A percentile compares a stretch with the other conserved stretches of the same genome.
phyloP scores from a whole-genome alignment of 192 early-diverging fungal genomes.

The Coemansia reversa region DNA sequence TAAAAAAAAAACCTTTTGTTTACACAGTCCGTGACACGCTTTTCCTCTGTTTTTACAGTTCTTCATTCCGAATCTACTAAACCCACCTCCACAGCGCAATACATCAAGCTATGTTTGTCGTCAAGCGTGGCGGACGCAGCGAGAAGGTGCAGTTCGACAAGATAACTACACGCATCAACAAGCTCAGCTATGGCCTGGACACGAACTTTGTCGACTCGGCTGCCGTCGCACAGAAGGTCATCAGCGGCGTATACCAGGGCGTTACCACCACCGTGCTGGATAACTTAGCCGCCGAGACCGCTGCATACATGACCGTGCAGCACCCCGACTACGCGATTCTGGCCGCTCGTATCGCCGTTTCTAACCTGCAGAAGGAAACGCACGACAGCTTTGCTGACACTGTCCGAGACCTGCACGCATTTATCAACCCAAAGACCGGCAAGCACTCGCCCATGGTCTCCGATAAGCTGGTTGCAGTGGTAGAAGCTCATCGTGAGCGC shows the following conservation, averaged over 20 bases:
- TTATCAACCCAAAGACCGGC: constrained; percentile 86
- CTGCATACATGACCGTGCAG: constrained; percentile 80
- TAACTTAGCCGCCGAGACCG: constrained; percentile 95
- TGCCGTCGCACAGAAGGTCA: constrained; percentile 90
- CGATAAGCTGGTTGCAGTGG: constrained; percentile 64
- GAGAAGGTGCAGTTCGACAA: constrained; percentile 98
- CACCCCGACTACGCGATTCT: constrained; percentile 97
- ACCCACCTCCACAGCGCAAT: background rate
- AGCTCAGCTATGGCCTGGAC: constrained; percentile 93
- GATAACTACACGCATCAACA: constrained; percentile 86
- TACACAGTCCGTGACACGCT: background rate
- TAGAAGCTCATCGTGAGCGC: constrained; percentile 72
- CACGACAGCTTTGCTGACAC: constrained; percentile 79
- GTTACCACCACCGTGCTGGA: constrained; percentile 96
- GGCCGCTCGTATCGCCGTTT: constrained; percentile 93
- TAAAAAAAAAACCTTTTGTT: background rate
- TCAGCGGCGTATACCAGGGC: constrained; percentile 93
- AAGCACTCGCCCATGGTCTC: constrained; percentile 92
- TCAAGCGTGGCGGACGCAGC: constrained; percentile 72
- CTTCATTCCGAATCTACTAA: background rate
- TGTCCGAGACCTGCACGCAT: constrained; percentile 80
- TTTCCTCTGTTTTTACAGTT: background rate
- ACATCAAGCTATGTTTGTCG: constrained; percentile 35
- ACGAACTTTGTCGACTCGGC: constrained; percentile 88
- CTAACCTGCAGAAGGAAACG: constrained; percentile 89